Evolutionary conservation across 129 eudicot species (phyloP).

Genomic region (Erigeron canadensis): DNA sequence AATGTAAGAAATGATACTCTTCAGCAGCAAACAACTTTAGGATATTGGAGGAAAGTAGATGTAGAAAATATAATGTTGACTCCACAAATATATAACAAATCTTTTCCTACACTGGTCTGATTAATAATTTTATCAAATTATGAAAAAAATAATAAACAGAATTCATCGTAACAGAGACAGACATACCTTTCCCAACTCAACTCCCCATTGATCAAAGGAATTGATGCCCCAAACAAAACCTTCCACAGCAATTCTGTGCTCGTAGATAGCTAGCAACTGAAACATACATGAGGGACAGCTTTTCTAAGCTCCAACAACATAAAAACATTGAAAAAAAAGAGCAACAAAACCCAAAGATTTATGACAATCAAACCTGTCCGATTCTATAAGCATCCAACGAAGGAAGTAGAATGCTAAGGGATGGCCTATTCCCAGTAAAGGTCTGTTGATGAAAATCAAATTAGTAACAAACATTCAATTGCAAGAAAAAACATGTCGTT

Average conservation of each 20-base stretch:
- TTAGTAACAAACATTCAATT: conserved; percentile 16
- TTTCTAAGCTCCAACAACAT: conserved; percentile 18
- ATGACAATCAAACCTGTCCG: conserved; percentile 73
- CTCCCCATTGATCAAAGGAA: conserved; percentile 99
- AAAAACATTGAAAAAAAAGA: neutral
- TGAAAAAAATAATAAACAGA: neutral
- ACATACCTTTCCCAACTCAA: conserved; percentile 93
- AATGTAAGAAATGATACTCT: neutral
- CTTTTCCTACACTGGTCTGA: neutral
- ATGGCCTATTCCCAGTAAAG: conserved; percentile 95
- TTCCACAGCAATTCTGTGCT: conserved; percentile 94
- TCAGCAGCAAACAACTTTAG: neutral
- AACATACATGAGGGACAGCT: conserved; percentile 12
- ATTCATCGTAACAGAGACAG: neutral
- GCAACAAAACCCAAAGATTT: conserved; percentile 1
- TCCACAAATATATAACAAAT: neutral
- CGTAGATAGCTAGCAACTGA: conserved; percentile 88
- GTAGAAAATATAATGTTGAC: neutral
- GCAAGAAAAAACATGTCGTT: conserved; percentile 1
- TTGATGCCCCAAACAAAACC: conserved; percentile 97
- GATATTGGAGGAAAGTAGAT: neutral
- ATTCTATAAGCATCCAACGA: conserved; percentile 82
- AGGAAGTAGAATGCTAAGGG: conserved; percentile 92
- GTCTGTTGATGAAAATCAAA: conserved; percentile 54
- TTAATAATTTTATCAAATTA: neutral